phyloP scores from a whole-genome alignment of 371 early-diverging fungal species.

The Chytridium lagenaria region DNA sequence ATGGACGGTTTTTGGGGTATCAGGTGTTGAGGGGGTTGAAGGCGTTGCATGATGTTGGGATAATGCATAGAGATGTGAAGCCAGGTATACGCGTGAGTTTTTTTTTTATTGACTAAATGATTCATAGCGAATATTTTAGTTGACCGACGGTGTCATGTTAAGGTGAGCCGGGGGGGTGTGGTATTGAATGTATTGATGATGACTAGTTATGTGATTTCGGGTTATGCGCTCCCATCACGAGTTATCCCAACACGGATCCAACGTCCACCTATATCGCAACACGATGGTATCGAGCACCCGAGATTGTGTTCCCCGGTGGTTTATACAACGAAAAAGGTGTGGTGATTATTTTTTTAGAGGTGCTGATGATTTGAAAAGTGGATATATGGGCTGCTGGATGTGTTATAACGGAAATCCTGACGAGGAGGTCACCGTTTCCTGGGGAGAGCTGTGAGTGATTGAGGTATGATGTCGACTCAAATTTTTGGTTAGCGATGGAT shows the following conservation, averaged over 20 bases:
- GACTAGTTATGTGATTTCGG: slow-evolving; percentile 6
- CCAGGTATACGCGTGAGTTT: slow-evolving; percentile 9
- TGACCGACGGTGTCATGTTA: too few relatives aligned
- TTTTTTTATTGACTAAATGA: neutral
- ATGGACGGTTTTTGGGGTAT: neutral
- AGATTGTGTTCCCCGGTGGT: slow-evolving; percentile 66
- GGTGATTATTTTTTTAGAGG: neutral
- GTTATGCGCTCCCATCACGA: neutral
- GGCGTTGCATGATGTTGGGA: slow-evolving; percentile 8
- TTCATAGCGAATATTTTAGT: neutral
- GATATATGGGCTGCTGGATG: slow-evolving; percentile 80
- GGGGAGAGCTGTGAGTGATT: slow-evolving; percentile 28
- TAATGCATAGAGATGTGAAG: slow-evolving; percentile 28
- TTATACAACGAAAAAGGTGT: slow-evolving; percentile 56
- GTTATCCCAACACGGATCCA: neutral
- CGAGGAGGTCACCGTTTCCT: slow-evolving; percentile 63
- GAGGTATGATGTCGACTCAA: neutral
- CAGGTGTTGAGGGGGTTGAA: slow-evolving; percentile 21
- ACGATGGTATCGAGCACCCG: slow-evolving; percentile 79
- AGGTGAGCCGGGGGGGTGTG: too few relatives aligned
- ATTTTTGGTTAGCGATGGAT: neutral
- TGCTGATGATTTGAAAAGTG: slow-evolving; percentile 35
- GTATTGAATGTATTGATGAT: too few relatives aligned
- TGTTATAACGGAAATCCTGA: slow-evolving; percentile 72
- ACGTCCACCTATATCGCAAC: slow-evolving; percentile 63